Evolutionary conservation across 2,329 filamentous ascomycete species (phyloP).

Genomic region (Claviceps pusilla): DNA sequence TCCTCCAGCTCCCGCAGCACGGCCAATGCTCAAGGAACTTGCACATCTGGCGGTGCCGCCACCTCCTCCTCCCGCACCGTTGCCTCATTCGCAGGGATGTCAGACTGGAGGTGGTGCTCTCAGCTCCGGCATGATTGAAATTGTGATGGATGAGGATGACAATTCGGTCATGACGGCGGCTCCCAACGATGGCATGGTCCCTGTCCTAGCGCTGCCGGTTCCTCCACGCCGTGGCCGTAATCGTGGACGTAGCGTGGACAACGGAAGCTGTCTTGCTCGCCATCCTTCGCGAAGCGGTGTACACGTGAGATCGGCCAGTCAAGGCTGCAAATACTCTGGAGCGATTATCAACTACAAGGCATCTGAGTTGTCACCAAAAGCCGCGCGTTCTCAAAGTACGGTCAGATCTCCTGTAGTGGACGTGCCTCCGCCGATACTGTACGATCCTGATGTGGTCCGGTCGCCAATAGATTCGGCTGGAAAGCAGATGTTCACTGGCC

Average conservation of each 20-base stretch:
- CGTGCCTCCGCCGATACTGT: slow-evolving; percentile 21
- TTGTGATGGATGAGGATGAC: slow-evolving; percentile 49
- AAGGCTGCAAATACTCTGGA: slow-evolving; percentile 31
- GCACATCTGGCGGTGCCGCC: slow-evolving; percentile 47
- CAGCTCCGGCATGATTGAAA: slow-evolving; percentile 46
- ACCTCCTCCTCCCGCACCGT: slow-evolving; percentile 45
- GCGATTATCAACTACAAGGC: slow-evolving; percentile 13
- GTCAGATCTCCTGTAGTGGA: slow-evolving; percentile 15
- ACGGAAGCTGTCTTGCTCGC: slow-evolving; percentile 32
- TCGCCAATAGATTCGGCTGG: slow-evolving; percentile 18
- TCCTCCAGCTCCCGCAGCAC: slow-evolving; percentile 29
- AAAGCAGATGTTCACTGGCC: slow-evolving; percentile 33
- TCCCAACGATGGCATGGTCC: slow-evolving; percentile 28
- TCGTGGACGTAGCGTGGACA: slow-evolving; percentile 41
- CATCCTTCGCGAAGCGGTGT: slow-evolving; percentile 44
- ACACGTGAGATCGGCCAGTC: slow-evolving; percentile 44
- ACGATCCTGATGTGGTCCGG: slow-evolving; percentile 21
- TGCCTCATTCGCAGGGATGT: slow-evolving; percentile 29
- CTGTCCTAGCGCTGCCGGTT: slow-evolving; percentile 29
- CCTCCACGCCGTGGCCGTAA: slow-evolving; percentile 33
- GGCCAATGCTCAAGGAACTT: slow-evolving; percentile 45
- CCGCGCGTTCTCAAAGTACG: slow-evolving; percentile 10
- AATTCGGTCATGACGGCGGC: slow-evolving; percentile 16
- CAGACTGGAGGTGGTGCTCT: slow-evolving; percentile 28
- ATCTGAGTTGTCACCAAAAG: slow-evolving; percentile 25